Evolutionary conservation across 768 basidiomycete species (phyloP).

Genomic region (Sarcomyxa edulis): DNA sequence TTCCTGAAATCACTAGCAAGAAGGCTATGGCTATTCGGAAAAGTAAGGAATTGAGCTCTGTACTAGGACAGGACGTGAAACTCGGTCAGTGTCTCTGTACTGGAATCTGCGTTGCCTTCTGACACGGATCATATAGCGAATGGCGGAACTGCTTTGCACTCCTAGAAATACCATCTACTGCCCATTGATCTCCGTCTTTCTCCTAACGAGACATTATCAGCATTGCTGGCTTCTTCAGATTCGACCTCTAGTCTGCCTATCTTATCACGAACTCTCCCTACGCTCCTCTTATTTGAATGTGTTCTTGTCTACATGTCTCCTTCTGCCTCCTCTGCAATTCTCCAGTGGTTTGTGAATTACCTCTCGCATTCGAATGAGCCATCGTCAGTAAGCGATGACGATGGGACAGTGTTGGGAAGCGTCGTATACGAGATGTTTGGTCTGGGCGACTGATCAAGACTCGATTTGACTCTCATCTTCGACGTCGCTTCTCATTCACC

Average conservation of each 20-base stretch:
- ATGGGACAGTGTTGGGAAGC: slow-evolving; percentile 37
- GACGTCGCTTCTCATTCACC: no score
- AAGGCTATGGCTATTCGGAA: slow-evolving; percentile 81
- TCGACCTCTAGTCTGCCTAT: slow-evolving; percentile 19
- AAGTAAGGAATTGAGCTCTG: slow-evolving; percentile 47
- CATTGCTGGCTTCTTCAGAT: slow-evolving; percentile 21
- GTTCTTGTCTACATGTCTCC: slow-evolving; percentile 86
- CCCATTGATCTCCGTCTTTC: slow-evolving; percentile 71
- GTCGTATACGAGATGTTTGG: slow-evolving; percentile 94
- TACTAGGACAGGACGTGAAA: slow-evolving; percentile 43
- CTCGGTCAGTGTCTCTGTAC: slow-evolving; percentile 43
- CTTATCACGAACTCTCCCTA: slow-evolving; percentile 64
- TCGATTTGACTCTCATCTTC: no score
- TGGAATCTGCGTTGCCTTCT: slow-evolving; percentile 7
- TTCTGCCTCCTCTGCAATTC: slow-evolving; percentile 45
- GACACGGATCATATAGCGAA: slow-evolving; percentile 30
- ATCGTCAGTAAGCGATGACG: background rate
- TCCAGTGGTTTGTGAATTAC: slow-evolving; percentile 69
- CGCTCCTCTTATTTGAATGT: slow-evolving; percentile 88
- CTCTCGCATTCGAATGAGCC: slow-evolving; percentile 26
- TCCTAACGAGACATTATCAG: slow-evolving; percentile 42
- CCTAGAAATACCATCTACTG: slow-evolving; percentile 61
- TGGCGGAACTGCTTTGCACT: slow-evolving; percentile 56
- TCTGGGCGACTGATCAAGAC: slow-evolving; percentile 74
- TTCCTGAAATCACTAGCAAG: slow-evolving; percentile 75